Base-by-base conservation (phyloP, 306 rosid species). In the Vachellia pachyceras region DNA sequence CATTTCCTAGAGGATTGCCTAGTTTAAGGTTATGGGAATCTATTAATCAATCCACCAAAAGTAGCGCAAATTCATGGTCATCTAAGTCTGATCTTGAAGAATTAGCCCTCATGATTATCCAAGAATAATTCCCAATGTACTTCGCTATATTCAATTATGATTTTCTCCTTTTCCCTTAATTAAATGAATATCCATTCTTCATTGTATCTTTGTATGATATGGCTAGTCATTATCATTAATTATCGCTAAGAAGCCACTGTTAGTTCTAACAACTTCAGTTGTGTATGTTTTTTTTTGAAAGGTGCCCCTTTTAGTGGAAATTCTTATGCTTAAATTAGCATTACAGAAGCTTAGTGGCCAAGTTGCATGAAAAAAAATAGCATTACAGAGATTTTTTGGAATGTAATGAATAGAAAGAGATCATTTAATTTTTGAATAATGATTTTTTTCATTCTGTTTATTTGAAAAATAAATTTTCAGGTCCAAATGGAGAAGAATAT, bases 401-500 rank as follows among this genome's bases (percentile, higher is more conserved):
- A 33, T 73, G 78, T 37, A 47, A 29, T 46, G 17, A 17, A 47
- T 20, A 22, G 71, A 58, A 10, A 6, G 9, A 25, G 52, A 45
- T 67, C 1, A 75, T 82, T 46, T 46, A 3, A 5, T 3, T 41
- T 60, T 61, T 61, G 15, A 25, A 11, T 11, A 11, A 11, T 61
- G 67, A 29, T 10, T 12, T 58, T 2, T 61, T 29, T 29, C 39
- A 61, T 25, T 25, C 39, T 22, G 13, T 55, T 8, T 55, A 3
- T 55, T 23, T 3, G 65, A 58, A 58, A 68, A 68, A 70, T 78
- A 60, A 68, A 58, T 86, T 90, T 90, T 86, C 93, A 95, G 99
- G 99, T 95, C 97, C 98, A 68, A 90, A 95, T 66, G 98, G 97
- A 69, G 97, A 95, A 84, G 92, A 91, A 82, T 92, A 88, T 85